These are phyloP conservation scores for Stentor coeruleus DNA, from an alignment of 73 alveolate species.

Conservation along the genomic window DNA sequence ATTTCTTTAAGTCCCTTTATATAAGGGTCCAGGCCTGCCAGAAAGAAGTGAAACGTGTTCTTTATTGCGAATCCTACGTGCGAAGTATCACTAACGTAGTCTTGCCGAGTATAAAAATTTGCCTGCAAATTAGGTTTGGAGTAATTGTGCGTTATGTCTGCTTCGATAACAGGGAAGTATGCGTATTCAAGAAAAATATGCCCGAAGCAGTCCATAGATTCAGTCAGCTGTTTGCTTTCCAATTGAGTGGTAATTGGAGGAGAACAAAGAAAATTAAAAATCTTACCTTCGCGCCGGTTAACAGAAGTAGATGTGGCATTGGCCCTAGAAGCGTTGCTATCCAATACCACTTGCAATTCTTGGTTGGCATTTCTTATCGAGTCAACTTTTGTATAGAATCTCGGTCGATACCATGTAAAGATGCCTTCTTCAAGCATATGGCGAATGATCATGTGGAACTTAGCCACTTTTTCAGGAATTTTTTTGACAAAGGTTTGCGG, in stretches of 20 bases:
- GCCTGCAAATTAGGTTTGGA: background rate
- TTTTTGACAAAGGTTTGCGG: background rate
- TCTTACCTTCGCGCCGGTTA: background rate
- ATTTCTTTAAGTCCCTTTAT: slow-evolving; percentile 3
- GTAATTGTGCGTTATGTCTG: slow-evolving; percentile 14
- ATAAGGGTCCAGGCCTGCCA: slow-evolving; percentile 15
- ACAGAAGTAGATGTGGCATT: background rate
- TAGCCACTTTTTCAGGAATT: slow-evolving; percentile 17
- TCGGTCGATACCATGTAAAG: slow-evolving; percentile 20
- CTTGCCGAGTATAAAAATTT: background rate
- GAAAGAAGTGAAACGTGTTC: slow-evolving; percentile 18
- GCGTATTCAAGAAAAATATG: background rate
- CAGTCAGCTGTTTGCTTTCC: slow-evolving; percentile 15
- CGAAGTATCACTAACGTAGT: background rate
- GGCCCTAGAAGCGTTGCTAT: background rate
- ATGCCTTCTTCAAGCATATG: slow-evolving; percentile 22
- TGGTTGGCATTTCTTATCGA: slow-evolving; percentile 4
- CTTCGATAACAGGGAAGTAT: background rate
- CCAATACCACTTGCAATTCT: slow-evolving; percentile 11
- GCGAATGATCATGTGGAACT: slow-evolving; percentile 19
- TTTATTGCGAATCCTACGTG: background rate
- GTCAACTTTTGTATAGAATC: background rate
- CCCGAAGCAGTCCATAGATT: background rate
- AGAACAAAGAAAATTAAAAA: background rate
- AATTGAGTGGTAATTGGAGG: background rate